Conservation (phyloP, 129 eudicot species). For the Centrapalus pauciflorus region DNA sequence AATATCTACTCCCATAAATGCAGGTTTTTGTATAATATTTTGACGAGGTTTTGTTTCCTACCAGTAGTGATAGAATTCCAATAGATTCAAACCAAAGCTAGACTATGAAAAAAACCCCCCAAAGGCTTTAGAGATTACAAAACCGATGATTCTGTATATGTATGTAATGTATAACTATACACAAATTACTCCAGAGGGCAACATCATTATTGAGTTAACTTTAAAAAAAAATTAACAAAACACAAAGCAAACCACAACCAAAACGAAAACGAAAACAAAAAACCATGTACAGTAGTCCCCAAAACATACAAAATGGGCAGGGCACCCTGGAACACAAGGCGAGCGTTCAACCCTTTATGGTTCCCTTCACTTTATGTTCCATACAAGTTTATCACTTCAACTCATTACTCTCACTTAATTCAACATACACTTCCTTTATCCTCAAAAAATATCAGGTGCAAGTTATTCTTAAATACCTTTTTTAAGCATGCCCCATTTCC, state of each 20-base stretch:
- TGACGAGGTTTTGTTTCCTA: no score
- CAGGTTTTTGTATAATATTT: no score
- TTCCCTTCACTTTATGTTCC: constrained; percentile 30
- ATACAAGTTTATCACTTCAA: constrained; percentile 10
- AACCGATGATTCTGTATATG: constrained; percentile 3
- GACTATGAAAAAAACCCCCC: background rate
- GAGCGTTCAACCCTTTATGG: constrained; percentile 11
- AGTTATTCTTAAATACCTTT: constrained; percentile 32
- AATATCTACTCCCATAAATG: no score
- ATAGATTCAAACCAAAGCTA: background rate
- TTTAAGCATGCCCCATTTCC: constrained; percentile 30
- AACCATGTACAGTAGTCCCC: constrained; percentile 33
- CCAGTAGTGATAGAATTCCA: no score
- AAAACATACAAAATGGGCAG: constrained; percentile 37
- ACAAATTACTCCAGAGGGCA: background rate
- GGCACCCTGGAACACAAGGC: constrained; percentile 29
- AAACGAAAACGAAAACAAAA: constrained; percentile 10
- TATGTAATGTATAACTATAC: background rate
- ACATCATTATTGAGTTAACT: constrained; percentile 24
- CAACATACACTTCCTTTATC: constrained; percentile 34
- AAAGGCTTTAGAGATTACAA: background rate
- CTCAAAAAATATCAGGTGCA: constrained; percentile 35
- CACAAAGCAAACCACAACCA: constrained; percentile 1
- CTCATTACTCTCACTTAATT: constrained; percentile 31
- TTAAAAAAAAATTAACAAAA: background rate